A percentile compares a stretch with the other conserved stretches of the same genome.
phyloP scores from a whole-genome alignment of 495 filamentous ascomycete genomes.

The Penicillium coffeae region DNA sequence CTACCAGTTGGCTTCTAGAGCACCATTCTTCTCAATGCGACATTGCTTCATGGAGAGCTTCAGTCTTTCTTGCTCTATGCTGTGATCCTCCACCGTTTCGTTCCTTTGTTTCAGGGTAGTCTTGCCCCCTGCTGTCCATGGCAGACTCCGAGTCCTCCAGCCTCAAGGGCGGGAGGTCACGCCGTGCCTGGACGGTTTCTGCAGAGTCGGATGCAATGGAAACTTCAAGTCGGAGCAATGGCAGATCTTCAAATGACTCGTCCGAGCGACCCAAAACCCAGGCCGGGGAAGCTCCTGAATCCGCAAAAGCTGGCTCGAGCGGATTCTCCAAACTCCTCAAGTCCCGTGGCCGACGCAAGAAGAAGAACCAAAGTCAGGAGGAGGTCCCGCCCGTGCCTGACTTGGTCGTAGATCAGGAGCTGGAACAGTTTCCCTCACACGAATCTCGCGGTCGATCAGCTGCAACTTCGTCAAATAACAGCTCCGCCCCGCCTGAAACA shows the following conservation, averaged over 20 bases:
- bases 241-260: conserved; percentile 43
- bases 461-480: conserved; percentile 28
- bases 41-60: neutral
- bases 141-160: conserved; percentile 31
- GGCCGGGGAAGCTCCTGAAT: conserved; percentile 33
- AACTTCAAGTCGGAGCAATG: conserved; percentile 37
- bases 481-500: conserved; percentile 14
- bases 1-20: neutral
- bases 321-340: conserved; percentile 54
- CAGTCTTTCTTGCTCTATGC: neutral
- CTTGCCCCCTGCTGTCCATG: conserved; percentile 19
- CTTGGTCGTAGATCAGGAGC: conserved; percentile 18
- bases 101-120: conserved; percentile 1
- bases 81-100: conserved; percentile 4
- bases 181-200: conserved; percentile 31
- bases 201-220: conserved; percentile 33
- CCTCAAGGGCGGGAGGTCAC: conserved; percentile 20
- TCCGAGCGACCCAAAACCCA: conserved; percentile 42
- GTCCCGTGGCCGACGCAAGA: conserved; percentile 42
- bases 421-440: conserved; percentile 21
- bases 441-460: conserved; percentile 25
- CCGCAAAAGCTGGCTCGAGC: conserved; percentile 34
- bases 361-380: conserved; percentile 30
- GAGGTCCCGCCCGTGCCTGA: conserved; percentile 26
- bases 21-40: neutral